These are phyloP conservation scores for Podospora bellae-mahoneyi DNA, from an alignment of 495 filamentous ascomycete species.

Conservation along the genomic window DNA sequence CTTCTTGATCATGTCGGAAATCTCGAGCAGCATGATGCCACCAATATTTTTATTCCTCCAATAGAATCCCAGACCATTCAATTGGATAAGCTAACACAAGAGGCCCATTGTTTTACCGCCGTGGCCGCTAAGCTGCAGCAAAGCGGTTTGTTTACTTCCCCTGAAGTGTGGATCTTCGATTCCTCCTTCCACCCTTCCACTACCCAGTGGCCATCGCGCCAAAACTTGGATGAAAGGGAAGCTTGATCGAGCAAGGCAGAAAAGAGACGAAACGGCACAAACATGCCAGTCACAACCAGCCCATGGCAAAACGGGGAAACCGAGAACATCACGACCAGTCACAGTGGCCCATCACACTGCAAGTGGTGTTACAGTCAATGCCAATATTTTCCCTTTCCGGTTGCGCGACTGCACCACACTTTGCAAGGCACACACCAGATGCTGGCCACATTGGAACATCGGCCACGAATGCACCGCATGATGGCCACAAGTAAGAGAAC, in stretches of 20 bases:
- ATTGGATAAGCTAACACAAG: background rate
- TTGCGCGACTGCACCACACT: background rate
- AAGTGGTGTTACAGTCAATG: background rate
- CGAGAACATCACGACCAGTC: background rate
- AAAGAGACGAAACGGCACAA: background rate
- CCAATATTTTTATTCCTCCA: background rate
- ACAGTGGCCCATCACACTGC: background rate
- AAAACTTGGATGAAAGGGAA: background rate
- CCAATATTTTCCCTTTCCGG: background rate
- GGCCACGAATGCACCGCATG: background rate
- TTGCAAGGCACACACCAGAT: background rate
- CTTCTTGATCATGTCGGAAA: background rate
- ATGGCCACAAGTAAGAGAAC: background rate
- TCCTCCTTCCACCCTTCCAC: background rate
- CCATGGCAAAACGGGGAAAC: background rate
- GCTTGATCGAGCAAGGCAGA: background rate
- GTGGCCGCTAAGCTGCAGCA: background rate
- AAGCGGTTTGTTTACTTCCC: constrained; percentile 11
- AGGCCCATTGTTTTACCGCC: too few species aligned
- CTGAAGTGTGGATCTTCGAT: background rate
- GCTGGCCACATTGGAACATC: background rate
- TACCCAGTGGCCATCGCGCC: background rate
- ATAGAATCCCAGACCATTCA: too few species aligned
- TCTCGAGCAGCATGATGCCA: background rate
- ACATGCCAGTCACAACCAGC: background rate